phyloP scores from a whole-genome alignment of 2,329 filamentous ascomycete species.

The Hymenoscyphus salicellus region DNA sequence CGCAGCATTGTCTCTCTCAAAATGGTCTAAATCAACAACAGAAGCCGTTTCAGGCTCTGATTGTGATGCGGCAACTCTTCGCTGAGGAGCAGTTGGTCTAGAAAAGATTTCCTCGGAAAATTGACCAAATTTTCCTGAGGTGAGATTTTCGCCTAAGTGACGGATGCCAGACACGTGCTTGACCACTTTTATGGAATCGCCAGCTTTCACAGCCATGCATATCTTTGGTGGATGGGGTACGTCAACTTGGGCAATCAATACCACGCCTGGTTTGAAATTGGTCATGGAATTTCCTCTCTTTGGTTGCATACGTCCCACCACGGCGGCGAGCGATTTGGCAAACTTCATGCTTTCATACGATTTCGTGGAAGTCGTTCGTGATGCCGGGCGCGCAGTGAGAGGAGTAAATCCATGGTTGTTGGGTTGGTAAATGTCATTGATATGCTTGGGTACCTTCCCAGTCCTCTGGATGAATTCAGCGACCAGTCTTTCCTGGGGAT shows the following conservation, averaged over 20 bases:
- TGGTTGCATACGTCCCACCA: neutral
- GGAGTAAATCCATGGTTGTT: conserved; percentile 21
- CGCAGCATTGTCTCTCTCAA: conserved; percentile 24
- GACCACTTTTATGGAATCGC: conserved; percentile 23
- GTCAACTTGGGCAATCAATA: neutral
- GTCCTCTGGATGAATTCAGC: no score
- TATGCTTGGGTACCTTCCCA: conserved; percentile 13
- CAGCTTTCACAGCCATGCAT: neutral
- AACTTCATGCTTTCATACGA: neutral
- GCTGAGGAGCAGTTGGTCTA: conserved; percentile 14
- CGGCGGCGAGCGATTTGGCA: neutral
- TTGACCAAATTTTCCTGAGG: conserved; percentile 18
- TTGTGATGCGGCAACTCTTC: conserved; percentile 7
- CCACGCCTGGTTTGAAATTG: neutral
- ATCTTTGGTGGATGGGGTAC: neutral
- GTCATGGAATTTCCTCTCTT: neutral
- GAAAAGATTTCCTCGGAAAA: conserved; percentile 22
- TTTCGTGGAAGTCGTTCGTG: conserved; percentile 10
- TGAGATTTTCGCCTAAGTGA: conserved; percentile 23
- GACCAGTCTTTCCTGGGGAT: no score
- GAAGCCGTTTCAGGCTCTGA: neutral
- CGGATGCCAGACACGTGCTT: conserved; percentile 25
- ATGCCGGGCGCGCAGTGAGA: conserved; percentile 6
- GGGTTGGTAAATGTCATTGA: conserved; percentile 26
- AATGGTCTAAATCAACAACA: conserved; percentile 15